Conservation (phyloP, 768 basidiomycete genomes). For the Russula earlei region DNA sequence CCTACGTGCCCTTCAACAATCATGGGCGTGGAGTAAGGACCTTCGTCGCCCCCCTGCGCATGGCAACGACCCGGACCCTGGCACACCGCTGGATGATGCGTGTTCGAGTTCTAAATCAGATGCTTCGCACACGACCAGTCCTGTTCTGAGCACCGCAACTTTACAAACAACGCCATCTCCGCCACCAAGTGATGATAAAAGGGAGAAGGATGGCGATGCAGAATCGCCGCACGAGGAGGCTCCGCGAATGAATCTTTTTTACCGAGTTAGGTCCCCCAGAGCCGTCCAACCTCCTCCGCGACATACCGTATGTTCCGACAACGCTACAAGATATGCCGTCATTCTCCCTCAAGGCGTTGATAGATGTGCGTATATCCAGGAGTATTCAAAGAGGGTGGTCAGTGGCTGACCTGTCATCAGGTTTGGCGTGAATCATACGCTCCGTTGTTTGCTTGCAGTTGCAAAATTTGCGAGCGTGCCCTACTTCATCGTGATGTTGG, state of each 20-base stretch:
- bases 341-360: constrained; percentile 35
- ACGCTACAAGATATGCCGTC: constrained; percentile 42
- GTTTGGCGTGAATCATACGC: constrained; percentile 68
- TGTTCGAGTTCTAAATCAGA: constrained; percentile 41
- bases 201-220: constrained; percentile 29
- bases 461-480: constrained; percentile 65
- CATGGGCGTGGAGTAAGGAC: constrained; percentile 63
- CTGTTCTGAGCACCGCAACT: constrained; percentile 64
- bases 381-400: background rate
- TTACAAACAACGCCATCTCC: constrained; percentile 74
- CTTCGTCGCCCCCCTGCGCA: constrained; percentile 36
- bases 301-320: constrained; percentile 64
- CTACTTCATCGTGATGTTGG: constrained; percentile 41
- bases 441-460: constrained; percentile 62
- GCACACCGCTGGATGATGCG: constrained; percentile 33
- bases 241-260: constrained; percentile 25
- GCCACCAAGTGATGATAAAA: constrained; percentile 39
- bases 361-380: constrained; percentile 34
- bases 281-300: constrained; percentile 48
- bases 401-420: constrained; percentile 27
- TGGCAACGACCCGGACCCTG: constrained; percentile 8
- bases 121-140: constrained; percentile 56
- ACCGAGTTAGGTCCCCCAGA: constrained; percentile 51
- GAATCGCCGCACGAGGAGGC: constrained; percentile 22
- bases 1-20: constrained; percentile 43